Conservation (phyloP, 192 early-diverging fungal genomes). For the Chytriomyces confervae region DNA sequence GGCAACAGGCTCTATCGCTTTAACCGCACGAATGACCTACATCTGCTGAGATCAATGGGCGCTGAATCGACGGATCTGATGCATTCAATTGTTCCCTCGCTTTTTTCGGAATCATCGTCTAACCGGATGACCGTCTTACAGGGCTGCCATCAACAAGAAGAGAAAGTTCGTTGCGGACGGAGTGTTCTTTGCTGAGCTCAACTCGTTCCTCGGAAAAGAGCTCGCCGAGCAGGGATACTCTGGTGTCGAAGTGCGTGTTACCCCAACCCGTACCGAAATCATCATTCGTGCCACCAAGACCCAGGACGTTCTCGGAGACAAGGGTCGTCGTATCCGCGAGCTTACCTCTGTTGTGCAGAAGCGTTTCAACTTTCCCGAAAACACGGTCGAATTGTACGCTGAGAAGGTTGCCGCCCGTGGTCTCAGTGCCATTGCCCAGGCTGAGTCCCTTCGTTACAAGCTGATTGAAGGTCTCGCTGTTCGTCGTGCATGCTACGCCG, state of each 20-base stretch:
- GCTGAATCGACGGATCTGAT: no score
- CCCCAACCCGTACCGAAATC: conserved; percentile 98
- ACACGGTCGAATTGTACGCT: conserved; percentile 98
- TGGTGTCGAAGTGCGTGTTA: conserved; percentile 99
- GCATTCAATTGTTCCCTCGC: no score
- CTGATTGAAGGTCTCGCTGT: conserved; percentile 96
- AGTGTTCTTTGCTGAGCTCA: conserved; percentile 99
- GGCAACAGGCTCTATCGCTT: no score
- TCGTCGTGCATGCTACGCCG: conserved; percentile 97
- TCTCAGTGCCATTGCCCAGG: conserved; percentile 97
- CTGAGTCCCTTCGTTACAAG: conserved; percentile 98
- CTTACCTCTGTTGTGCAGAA: conserved; percentile 98
- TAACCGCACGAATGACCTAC: no score
- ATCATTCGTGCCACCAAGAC: conserved; percentile 99
- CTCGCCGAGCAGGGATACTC: conserved; percentile 98
- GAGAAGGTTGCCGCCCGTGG: conserved; percentile 97
- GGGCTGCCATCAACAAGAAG: conserved; percentile 16
- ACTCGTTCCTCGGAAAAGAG: conserved; percentile 98
- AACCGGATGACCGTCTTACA: not conserved
- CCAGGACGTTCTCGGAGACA: conserved; percentile 96
- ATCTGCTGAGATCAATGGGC: no score
- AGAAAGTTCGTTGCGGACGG: conserved; percentile 98
- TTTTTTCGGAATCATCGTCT: no score
- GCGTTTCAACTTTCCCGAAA: conserved; percentile 99
- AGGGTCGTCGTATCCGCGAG: conserved; percentile 98